Base-by-base conservation (phyloP, 805 yeast genomes). In the Wickerhamomyces queroliae region DNA sequence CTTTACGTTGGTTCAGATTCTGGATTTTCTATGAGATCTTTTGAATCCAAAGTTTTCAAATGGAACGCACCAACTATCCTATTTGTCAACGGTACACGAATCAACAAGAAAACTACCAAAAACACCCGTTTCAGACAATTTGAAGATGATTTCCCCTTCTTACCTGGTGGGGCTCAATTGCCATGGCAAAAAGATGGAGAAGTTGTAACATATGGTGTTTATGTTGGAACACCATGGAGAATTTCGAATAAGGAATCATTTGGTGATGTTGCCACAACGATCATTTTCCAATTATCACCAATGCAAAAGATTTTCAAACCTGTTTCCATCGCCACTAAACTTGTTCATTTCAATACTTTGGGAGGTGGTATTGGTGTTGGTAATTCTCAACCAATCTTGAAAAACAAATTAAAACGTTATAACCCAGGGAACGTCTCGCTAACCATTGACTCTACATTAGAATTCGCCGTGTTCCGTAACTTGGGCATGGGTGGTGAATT, bases 301-400 rank as follows among this genome's bases (percentile, higher is more conserved):
- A 60, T 70, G 9, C 82, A 80, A 42, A 80, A 78, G 41, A 57
- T 72, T 5, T 87, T 66, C 57, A 66, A 51, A 36, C 62, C 65
- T 11, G 49, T 58, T 18, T 57, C 56, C 41, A 58, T 29, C 39
- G 64, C 51, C 56, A 61, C 49, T 59, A 58, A 64, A 39, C 67
- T 62, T 38, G 72, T 77, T 1, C 88, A 85, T 56, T 87, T 87
- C 61, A 81, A 75, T 51, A 84, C 77, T 8, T 51, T 68, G 7
- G 90, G 93, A 1, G 80, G 86, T 38, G 97, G 96, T 0, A 59
- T 90, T 11, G 96, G 96, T 0, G 74, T 87, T 53, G 98, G 98
- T 0, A 62, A 70, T 34, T 66, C 69, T 23, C 90, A 86, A 33
- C 93, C 93, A 1, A 42, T 62, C 1, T 62, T 74, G 36, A 78